Conservation (phyloP, 1,284 basidiomycete species). For the Gymnopus androsaceus region DNA sequence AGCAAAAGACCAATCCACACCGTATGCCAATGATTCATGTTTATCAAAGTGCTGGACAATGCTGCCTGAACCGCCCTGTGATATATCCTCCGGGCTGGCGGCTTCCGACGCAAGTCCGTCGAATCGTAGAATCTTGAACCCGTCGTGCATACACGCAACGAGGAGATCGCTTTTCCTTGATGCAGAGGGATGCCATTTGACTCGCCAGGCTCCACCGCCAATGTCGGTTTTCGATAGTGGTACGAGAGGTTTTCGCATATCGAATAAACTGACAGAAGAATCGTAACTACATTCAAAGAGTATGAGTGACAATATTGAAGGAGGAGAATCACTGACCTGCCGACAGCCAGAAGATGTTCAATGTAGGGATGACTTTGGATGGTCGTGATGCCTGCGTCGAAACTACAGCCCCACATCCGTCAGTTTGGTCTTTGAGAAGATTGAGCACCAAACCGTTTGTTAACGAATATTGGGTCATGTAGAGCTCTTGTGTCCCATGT, state of each 20-base stretch:
- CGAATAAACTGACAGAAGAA: constrained; percentile 80
- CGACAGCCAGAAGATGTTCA: constrained; percentile 87
- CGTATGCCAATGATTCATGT: constrained; percentile 90
- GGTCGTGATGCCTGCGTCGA: constrained; percentile 91
- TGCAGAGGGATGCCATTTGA: constrained; percentile 89
- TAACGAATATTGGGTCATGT: constrained; percentile 64
- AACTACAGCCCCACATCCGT: constrained; percentile 61
- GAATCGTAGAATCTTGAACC: constrained; percentile 82
- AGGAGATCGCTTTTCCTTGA: constrained; percentile 69
- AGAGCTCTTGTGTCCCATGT: constrained; percentile 86
- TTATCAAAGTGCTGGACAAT: constrained; percentile 69
- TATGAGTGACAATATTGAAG: not conserved
- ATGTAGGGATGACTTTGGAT: constrained; percentile 84
- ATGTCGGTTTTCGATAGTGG: constrained; percentile 63
- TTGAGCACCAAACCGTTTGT: constrained; percentile 60
- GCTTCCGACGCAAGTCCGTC: constrained; percentile 19
- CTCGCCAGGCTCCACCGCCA: constrained; percentile 93
- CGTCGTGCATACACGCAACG: constrained; percentile 96
- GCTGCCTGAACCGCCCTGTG: constrained; percentile 26
- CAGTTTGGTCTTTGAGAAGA: not conserved
- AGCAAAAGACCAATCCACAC: constrained; percentile 87
- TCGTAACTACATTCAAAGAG: constrained; percentile 70
- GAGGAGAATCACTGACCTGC: constrained; percentile 58
- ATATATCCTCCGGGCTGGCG: not conserved
- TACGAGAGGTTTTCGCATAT: constrained; percentile 66